Evolutionary conservation across 1,139 yeast genomes (phyloP).

Genomic region (Pichia sp.): DNA sequence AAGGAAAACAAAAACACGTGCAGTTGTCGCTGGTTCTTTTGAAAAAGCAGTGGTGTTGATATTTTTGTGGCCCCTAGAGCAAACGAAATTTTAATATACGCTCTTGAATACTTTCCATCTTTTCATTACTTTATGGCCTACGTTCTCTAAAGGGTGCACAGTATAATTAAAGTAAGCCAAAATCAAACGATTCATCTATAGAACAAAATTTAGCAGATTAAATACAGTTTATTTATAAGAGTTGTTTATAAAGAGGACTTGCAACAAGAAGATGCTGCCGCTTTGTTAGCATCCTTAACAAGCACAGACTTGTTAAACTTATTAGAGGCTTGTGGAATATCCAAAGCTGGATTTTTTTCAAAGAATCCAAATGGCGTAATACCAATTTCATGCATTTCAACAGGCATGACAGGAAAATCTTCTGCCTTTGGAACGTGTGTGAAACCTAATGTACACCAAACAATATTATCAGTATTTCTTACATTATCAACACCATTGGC

Average conservation of each 20-base stretch:
- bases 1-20: too few relatives aligned
- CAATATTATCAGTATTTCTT: slow-evolving; percentile 73
- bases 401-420: slow-evolving; percentile 94
- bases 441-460: slow-evolving; percentile 84
- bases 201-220: too few relatives aligned
- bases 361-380: slow-evolving; percentile 75
- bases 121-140: too few relatives aligned
- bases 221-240: not conserved
- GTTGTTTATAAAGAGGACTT: slow-evolving; percentile 11
- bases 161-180: too few relatives aligned
- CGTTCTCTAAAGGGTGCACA: too few relatives aligned
- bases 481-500: slow-evolving; percentile 58
- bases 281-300: slow-evolving; percentile 19
- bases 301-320: slow-evolving; percentile 63
- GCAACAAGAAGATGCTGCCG: slow-evolving; percentile 33
- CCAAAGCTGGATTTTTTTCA: slow-evolving; percentile 75
- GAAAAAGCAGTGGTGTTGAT: too few relatives aligned
- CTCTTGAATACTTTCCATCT: too few relatives aligned
- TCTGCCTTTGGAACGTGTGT: slow-evolving; percentile 86
- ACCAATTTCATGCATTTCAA: slow-evolving; percentile 63
- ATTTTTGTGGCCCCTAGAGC: too few relatives aligned
- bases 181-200: too few relatives aligned
- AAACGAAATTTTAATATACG: too few relatives aligned
- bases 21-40: too few relatives aligned
- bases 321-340: slow-evolving; percentile 69